A percentile compares a stretch with the other conserved stretches of the same genome.
These are phyloP conservation scores for Neurospora intermedia DNA, from an alignment of 495 filamentous ascomycete species.

Conservation along the genomic window DNA sequence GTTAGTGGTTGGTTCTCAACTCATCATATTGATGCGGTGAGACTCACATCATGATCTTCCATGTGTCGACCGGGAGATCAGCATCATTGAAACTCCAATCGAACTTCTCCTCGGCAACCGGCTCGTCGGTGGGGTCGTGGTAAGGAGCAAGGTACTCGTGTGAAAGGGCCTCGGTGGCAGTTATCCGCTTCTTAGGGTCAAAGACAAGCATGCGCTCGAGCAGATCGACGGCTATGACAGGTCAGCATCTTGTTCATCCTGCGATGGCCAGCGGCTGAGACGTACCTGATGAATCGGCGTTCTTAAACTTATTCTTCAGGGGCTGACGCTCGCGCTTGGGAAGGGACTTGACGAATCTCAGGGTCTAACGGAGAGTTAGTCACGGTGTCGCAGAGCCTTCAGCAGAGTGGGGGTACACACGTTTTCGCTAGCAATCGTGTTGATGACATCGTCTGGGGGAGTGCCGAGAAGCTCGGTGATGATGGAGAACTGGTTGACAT, in stretches of 20 bases:
- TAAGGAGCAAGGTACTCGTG: constrained; percentile 94
- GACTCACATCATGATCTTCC: constrained; percentile 99
- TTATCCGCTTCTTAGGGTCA: constrained; percentile 84
- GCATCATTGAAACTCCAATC: constrained; percentile 99
- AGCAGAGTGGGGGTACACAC: constrained; percentile 38
- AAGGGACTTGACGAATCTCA: constrained; percentile 94
- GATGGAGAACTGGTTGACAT: constrained; percentile 99
- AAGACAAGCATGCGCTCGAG: constrained; percentile 97
- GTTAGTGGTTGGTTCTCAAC: neutral
- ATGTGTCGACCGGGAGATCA: constrained; percentile 95
- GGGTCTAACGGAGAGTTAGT: constrained; percentile 47
- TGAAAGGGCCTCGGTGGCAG: constrained; percentile 70
- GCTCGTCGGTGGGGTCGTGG: constrained; percentile 94
- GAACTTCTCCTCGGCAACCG: constrained; percentile 92
- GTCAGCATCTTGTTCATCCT: constrained; percentile 1
- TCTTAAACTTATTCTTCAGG: constrained; percentile 86
- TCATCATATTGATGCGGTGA: neutral
- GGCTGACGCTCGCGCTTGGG: constrained; percentile 92
- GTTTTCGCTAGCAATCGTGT: constrained; percentile 97
- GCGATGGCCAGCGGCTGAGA: neutral
- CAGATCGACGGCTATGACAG: constrained; percentile 69
- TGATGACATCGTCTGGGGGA: constrained; percentile 96
- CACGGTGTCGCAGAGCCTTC: neutral
- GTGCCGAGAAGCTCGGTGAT: constrained; percentile 97
- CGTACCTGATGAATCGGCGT: constrained; percentile 82